phyloP scores from a whole-genome alignment of 2,329 filamentous ascomycete species.

The Hypoxylon sp. region DNA sequence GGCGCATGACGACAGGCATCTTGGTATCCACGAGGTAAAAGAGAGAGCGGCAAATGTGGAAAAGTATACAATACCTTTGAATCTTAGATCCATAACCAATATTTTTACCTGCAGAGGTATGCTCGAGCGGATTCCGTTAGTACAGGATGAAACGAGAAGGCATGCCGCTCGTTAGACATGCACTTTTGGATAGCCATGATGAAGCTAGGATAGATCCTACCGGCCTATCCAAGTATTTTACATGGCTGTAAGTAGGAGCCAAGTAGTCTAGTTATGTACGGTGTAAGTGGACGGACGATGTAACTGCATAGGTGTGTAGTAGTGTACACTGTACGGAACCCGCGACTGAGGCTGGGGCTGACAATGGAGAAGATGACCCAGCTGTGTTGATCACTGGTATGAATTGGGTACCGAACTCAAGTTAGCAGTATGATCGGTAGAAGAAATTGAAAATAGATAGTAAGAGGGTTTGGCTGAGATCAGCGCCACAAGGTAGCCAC shows the following conservation, averaged over 20 bases:
- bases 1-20: conserved; percentile 18
- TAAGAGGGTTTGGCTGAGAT: conserved; percentile 2
- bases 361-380: neutral
- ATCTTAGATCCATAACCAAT: neutral
- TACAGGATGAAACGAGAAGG: conserved; percentile 2
- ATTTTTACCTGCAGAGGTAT: neutral
- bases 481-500: conserved; percentile 3
- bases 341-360: conserved; percentile 20
- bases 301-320: neutral
- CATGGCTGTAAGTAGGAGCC: neutral
- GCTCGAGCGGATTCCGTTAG: neutral
- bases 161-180: neutral
- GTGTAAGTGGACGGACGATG: neutral
- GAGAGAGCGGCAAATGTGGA: neutral
- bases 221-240: neutral
- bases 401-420: neutral
- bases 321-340: neutral
- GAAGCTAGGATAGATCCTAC: conserved; percentile 14
- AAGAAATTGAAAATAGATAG: neutral
- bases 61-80: neutral
- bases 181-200: conserved; percentile 2
- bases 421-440: neutral
- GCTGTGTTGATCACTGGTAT: conserved; percentile 3
- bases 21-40: conserved; percentile 4
- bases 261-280: conserved; percentile 2